Conservation (phyloP, 192 early-diverging fungal species). For the Dissophora ornata region DNA sequence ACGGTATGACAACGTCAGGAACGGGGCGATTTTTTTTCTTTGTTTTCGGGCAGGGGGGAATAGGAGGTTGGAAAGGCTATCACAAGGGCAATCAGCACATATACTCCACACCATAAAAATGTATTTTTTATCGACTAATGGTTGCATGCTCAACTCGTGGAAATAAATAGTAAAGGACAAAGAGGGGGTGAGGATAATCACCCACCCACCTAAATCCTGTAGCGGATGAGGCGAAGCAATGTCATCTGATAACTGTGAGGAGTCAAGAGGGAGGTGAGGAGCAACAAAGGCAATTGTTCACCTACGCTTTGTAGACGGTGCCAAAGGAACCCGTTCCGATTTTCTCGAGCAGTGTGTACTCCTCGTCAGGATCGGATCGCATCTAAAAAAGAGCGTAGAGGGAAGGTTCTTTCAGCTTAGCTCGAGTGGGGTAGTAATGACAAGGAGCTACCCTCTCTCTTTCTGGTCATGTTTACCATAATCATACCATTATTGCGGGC, state of each 20-base stretch:
- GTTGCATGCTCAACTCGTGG: conserved; percentile 4
- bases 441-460: neutral
- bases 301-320: conserved; percentile 66
- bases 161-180: conserved; percentile 5
- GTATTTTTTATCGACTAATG: conserved; percentile 1
- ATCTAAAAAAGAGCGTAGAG: conserved; percentile 26
- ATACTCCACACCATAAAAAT: no score
- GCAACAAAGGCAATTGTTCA: neutral
- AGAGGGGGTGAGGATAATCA: conserved; percentile 12
- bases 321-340: conserved; percentile 66
- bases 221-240: no score
- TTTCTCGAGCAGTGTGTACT: conserved; percentile 62
- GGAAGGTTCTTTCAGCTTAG: no score
- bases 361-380: conserved; percentile 54
- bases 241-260: no score
- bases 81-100: conserved; percentile 11
- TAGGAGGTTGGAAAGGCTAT: neutral
- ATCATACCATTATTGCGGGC: neutral
- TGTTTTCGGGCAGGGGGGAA: neutral
- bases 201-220: conserved; percentile 17
- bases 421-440: no score
- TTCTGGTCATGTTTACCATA: neutral
- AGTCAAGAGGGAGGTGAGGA: neutral
- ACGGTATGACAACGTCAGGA: neutral
- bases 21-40: no score